Percentiles rank a stretch among this genome's conserved stretches.
phyloP scores from a whole-genome alignment of 2,329 filamentous ascomycete genomes.

The Waltergamsia citrina region DNA sequence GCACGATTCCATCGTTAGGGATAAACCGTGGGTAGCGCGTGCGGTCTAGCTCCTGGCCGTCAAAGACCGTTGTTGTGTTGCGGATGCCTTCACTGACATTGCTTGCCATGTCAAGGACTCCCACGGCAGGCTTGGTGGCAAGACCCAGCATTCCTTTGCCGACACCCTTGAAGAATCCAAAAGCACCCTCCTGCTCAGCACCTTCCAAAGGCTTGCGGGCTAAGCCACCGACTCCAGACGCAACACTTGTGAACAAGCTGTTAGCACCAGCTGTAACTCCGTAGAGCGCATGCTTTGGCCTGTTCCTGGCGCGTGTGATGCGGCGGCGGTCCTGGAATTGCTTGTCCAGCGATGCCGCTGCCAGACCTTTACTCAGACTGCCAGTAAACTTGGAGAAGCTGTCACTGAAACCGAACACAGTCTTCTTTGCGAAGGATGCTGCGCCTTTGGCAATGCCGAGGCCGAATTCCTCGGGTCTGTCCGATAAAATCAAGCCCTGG shows the following conservation, averaged over 20 bases:
- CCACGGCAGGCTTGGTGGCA: conserved; percentile 95
- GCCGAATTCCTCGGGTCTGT: conserved; percentile 89
- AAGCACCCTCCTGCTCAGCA: conserved; percentile 86
- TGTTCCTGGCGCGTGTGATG: conserved; percentile 85
- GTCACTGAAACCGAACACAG: conserved; percentile 93
- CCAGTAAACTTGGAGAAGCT: conserved; percentile 97
- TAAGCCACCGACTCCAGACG: conserved; percentile 86
- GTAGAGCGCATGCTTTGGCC: conserved; percentile 94
- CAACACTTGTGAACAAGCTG: conserved; percentile 84
- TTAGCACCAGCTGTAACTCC: conserved; percentile 94
- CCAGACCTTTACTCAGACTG: conserved; percentile 91
- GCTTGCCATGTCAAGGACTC: conserved; percentile 91
- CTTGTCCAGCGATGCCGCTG: conserved; percentile 92
- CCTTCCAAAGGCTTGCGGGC: conserved; percentile 91
- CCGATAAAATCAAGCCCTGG: conserved; percentile 92
- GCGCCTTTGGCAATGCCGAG: conserved; percentile 94
- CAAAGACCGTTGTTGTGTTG: conserved; percentile 97
- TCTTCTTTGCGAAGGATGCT: conserved; percentile 96
- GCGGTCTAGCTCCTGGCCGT: conserved; percentile 86
- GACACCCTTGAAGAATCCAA: conserved; percentile 95
- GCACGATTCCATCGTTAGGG: conserved; percentile 83
- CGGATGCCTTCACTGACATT: conserved; percentile 96
- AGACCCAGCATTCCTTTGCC: conserved; percentile 90
- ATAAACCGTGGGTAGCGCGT: conserved; percentile 92
- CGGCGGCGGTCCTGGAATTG: conserved; percentile 95